Percentiles rank a stretch among this genome's conserved stretches.
Evolutionary conservation across 2,329 filamentous ascomycete genomes (phyloP).

Genomic region (Xylariaceae sp.): DNA sequence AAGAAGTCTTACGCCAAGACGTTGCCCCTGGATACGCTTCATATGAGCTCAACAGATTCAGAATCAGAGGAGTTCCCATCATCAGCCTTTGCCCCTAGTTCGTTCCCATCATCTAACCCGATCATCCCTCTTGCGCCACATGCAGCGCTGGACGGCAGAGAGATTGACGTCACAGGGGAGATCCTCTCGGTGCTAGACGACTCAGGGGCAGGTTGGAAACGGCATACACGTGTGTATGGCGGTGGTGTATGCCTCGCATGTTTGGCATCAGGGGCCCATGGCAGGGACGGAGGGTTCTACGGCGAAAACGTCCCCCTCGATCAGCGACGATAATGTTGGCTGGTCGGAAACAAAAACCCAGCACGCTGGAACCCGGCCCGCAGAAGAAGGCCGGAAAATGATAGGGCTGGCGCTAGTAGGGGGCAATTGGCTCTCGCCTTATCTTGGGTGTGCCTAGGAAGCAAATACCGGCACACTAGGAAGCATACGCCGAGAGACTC

Average conservation of each 20-base stretch:
- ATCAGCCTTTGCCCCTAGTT: slow-evolving; percentile 41
- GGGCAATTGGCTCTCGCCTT: neutral
- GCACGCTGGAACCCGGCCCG: neutral
- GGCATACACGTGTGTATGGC: slow-evolving; percentile 55
- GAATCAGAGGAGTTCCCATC: slow-evolving; percentile 24
- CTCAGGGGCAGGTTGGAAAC: slow-evolving; percentile 48
- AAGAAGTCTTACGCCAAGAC: slow-evolving; percentile 42
- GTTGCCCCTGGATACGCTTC: slow-evolving; percentile 32
- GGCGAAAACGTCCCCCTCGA: slow-evolving; percentile 49
- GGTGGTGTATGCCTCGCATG: slow-evolving; percentile 54
- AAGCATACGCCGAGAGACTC: neutral
- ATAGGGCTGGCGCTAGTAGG: neutral
- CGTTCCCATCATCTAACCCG: slow-evolving; percentile 45
- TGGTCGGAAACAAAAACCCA: neutral
- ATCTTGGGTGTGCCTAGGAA: slow-evolving; percentile 2
- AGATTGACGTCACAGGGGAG: slow-evolving; percentile 45
- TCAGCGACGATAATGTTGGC: slow-evolving; percentile 39
- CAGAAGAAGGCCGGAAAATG: neutral
- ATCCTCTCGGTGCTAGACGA: slow-evolving; percentile 46
- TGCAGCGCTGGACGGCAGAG: slow-evolving; percentile 31
- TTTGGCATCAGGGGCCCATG: slow-evolving; percentile 41
- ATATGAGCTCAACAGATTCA: slow-evolving; percentile 15
- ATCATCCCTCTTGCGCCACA: slow-evolving; percentile 45
- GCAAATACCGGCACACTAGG: neutral
- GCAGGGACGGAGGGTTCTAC: slow-evolving; percentile 45